phyloP scores from a whole-genome alignment of 2,329 filamentous ascomycete genomes.

The Exophiala dermatitidis region DNA sequence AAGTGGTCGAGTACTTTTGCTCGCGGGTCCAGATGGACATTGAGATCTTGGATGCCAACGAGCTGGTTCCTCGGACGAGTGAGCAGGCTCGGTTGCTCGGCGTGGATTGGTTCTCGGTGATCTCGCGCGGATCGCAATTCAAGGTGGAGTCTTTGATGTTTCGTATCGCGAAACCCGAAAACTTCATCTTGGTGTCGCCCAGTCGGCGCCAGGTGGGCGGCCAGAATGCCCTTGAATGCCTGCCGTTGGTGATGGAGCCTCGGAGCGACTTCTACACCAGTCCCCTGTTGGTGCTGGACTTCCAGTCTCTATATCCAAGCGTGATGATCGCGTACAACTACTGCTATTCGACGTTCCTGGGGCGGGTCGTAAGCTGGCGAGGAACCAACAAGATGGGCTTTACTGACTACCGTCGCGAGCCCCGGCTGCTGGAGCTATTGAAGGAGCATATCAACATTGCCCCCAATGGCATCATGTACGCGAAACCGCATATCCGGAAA shows the following conservation, averaged over 20 bases:
- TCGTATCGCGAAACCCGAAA: slow-evolving; percentile 93
- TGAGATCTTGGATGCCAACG: slow-evolving; percentile 86
- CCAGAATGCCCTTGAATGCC: slow-evolving; percentile 89
- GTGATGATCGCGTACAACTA: slow-evolving; percentile 99
- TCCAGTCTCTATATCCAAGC: slow-evolving; percentile 92
- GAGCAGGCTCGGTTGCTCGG: slow-evolving; percentile 90
- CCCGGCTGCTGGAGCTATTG: slow-evolving; percentile 66
- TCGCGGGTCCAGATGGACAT: slow-evolving; percentile 71
- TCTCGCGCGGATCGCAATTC: slow-evolving; percentile 90
- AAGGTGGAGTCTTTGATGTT: slow-evolving; percentile 99
- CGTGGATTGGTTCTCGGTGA: slow-evolving; percentile 94
- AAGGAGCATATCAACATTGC: slow-evolving; percentile 84
- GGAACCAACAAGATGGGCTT: slow-evolving; percentile 93
- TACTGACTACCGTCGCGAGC: slow-evolving; percentile 71
- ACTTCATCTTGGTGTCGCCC: slow-evolving; percentile 82
- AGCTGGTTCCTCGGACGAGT: slow-evolving; percentile 78
- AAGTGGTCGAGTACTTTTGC: slow-evolving; percentile 70
- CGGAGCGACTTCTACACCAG: slow-evolving; percentile 90
- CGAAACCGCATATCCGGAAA: slow-evolving; percentile 74
- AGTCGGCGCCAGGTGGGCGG: slow-evolving; percentile 84
- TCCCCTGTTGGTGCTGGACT: slow-evolving; percentile 84
- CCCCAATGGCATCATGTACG: slow-evolving; percentile 95
- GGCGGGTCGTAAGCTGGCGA: slow-evolving; percentile 79
- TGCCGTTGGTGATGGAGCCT: slow-evolving; percentile 95
- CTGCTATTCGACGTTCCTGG: slow-evolving; percentile 94